Conservation (phyloP, 345 rosid genomes). For the Rhizophora apiculata region DNA sequence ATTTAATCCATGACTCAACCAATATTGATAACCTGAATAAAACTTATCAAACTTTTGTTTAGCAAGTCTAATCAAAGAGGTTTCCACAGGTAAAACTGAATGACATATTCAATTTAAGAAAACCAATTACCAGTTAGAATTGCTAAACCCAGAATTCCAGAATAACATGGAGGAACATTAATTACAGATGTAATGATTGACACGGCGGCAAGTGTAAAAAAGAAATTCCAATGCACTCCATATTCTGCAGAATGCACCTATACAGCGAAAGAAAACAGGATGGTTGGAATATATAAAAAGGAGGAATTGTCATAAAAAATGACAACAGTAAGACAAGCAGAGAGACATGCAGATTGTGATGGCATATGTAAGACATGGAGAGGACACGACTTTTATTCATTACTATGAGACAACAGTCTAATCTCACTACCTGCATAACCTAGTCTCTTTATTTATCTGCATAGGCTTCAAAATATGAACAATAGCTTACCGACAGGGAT, state of each 20-base stretch:
- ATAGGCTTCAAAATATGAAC: too few species aligned
- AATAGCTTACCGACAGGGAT: too few species aligned
- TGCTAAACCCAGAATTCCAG: slow-evolving; percentile 63
- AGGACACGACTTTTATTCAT: too few species aligned
- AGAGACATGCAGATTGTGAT: too few species aligned
- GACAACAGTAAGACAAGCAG: too few species aligned
- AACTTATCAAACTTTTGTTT: slow-evolving; percentile 8
- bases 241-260: slow-evolving; percentile 85
- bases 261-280: slow-evolving; percentile 4
- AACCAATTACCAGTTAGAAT: slow-evolving; percentile 54
- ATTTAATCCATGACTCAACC: slow-evolving; percentile 67
- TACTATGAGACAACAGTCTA: too few species aligned
- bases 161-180: slow-evolving; percentile 59
- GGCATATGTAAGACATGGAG: too few species aligned
- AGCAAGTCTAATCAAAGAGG: slow-evolving; percentile 11
- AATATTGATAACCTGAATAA: slow-evolving; percentile 69
- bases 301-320: too few species aligned
- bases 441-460: too few species aligned
- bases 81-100: slow-evolving; percentile 2
- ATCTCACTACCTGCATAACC: too few species aligned
- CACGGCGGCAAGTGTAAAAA: slow-evolving; percentile 86
- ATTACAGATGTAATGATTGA: slow-evolving; percentile 59
- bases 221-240: slow-evolving; percentile 95
- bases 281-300: slow-evolving; percentile 4
- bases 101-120: slow-evolving; percentile 6